Evolutionary conservation across 169 alveolate species (phyloP).

Genomic region (Ichthyophthirius multifiliis): DNA sequence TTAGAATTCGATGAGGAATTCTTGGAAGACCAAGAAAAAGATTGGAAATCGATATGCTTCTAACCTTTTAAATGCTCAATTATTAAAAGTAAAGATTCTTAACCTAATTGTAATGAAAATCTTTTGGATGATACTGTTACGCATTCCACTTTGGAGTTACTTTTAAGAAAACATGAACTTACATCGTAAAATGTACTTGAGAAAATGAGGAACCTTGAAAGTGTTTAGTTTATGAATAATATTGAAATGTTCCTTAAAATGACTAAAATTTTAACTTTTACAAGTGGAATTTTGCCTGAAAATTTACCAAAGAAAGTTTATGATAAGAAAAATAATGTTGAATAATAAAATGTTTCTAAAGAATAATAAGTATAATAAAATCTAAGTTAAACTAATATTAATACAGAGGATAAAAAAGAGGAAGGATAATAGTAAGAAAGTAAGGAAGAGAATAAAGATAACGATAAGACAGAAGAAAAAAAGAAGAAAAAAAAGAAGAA

Average conservation of each 20-base stretch:
- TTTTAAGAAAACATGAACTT: slow-evolving; percentile 41
- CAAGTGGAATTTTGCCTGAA: neutral
- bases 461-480: neutral
- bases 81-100: slow-evolving; percentile 38
- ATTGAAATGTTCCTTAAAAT: slow-evolving; percentile 40
- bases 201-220: slow-evolving; percentile 21
- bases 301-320: neutral
- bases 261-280: neutral
- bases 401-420: neutral
- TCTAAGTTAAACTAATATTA: neutral
- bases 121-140: slow-evolving; percentile 51
- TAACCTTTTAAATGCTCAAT: slow-evolving; percentile 55
- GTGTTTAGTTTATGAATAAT: slow-evolving; percentile 43
- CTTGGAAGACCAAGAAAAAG: slow-evolving; percentile 66
- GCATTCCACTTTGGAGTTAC: slow-evolving; percentile 43
- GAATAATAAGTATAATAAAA: neutral
- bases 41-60: slow-evolving; percentile 66
- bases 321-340: neutral
- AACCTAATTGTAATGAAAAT: slow-evolving; percentile 16
- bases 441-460: neutral
- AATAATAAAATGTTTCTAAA: neutral
- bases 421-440: neutral
- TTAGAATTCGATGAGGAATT: slow-evolving; percentile 64
- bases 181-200: slow-evolving; percentile 42
- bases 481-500: neutral